Base-by-base conservation (phyloP, 2,329 filamentous ascomycete species). In the Neurospora sp. region DNA sequence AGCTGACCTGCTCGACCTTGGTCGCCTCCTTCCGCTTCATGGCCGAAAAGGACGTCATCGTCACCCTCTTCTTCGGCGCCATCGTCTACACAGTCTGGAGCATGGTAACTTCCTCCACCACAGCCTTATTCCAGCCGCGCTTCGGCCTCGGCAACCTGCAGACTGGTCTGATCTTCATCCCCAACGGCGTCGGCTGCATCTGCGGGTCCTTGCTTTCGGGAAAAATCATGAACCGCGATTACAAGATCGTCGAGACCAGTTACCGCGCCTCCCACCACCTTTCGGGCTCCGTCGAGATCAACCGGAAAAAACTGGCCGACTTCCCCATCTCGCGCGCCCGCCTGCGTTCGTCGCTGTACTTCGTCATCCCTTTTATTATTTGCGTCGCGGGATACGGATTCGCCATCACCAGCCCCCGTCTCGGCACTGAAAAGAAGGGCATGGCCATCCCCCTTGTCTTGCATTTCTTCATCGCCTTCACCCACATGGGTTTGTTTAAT, bases 71-170 rank as follows among this genome's bases (percentile, higher is more conserved):
- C 68, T 85, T 80, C 52, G 81, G 82, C 58, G 79, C 79, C 11
- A 77, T 82, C 6, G 78, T 82, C 1, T 85, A 84, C 72, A 79
- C 82, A 0, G 78, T 83, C 13, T 85, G 82, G 82, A 82, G 78
- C 28, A 84, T 84, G 82, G 79, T 84, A 5, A 83, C 81, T 2
- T 80, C 82, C 1, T 81, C 78, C 13, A 84, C 82, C 1, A 79
- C 81, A 0, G 76, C 77, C 1, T 68, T 82, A 3, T 81, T 84
- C 69, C 76, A 81, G 72, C 72, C 76, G 0, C 75, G 74, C 8
- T 84, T 82, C 67, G 69, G 76, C 7, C 77, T 85, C 2, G 39
- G 43, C 10, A 67, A 73, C 10, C 67, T 74, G 0, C 69, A 74
- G 62, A 69, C 70, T 4, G 73, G 73, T 6, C 68, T 74, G 13